Evolutionary conservation across 2,329 filamentous ascomycete genomes (phyloP), one percentile per base, ranked within the genome.

Genomic region (Fusarium keratoplasticum): DNA sequence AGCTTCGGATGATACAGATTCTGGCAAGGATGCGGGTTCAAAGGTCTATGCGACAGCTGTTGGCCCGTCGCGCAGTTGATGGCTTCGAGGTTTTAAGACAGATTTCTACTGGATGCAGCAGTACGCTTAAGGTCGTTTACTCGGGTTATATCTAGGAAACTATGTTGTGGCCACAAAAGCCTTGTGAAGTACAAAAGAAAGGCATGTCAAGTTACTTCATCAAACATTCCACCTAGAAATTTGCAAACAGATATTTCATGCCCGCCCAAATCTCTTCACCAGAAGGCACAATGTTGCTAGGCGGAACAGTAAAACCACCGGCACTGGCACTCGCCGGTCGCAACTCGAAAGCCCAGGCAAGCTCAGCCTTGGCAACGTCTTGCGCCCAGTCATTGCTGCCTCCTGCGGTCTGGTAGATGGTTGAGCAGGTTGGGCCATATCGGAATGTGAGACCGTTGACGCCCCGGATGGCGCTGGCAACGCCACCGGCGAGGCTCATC

Each of bases 341-440:
- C 47, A 86, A 80, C 78, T 86, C 85, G 10, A 81, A 76, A 1
- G 83, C 83, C 73, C 85, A 86, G 27, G 79, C 79, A 55, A 85
- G 81, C 64, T 85, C 83, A 2, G 86, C 83, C 40, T 81, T 79
- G 58, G 83, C 80, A 5, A 86, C 81, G 55, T 86, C 86, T 22
- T 78, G 78, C 54, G 83, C 82, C 66, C 85, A 88, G 77, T 89
- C 87, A 25, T 85, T 83, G 54, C 82, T 85, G 63, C 78, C 83
- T 25, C 86, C 86, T 1, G 83, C 82, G 0, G 89, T 88, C 71
- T 88, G 85, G 80, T 92, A 92, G 72, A 92, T 90, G 33, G 89
- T 91, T 47, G 81, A 82, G 80, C 91, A 92, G 70, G 90, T 88
- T 3, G 89, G 87, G 0, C 88, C 87, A 54, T 86, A 83, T 16